Conservation (phyloP, 345 rosid species). For the Brassica incana region DNA sequence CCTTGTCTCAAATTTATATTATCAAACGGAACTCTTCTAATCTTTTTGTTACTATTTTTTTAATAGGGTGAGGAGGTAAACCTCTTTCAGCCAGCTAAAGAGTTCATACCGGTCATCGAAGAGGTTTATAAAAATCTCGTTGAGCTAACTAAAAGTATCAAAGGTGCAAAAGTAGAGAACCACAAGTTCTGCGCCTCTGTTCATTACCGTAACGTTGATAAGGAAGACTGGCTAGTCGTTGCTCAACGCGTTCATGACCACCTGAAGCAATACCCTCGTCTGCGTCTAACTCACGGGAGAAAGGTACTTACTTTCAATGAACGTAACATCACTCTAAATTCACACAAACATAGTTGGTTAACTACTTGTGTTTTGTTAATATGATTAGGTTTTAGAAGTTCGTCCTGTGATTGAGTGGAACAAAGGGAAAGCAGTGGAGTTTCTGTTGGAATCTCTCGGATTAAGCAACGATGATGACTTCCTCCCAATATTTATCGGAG, state of each 20-base stretch:
- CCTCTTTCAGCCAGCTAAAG: constrained; percentile 96
- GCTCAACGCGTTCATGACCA: constrained; percentile 87
- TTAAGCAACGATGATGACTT: constrained; percentile 61
- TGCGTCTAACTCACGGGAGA: constrained; percentile 88
- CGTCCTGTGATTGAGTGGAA: constrained; percentile 96
- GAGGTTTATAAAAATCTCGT: constrained; percentile 90
- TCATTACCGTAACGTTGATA: constrained; percentile 97
- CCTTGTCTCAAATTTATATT: neutral
- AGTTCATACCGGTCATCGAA: constrained; percentile 79
- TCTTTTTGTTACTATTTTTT: neutral
- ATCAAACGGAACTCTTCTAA: neutral
- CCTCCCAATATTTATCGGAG: constrained; percentile 87
- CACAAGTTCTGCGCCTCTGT: constrained; percentile 96
- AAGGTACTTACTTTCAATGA: constrained; percentile 76
- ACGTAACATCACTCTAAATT: constrained; percentile 34
- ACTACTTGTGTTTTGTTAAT: neutral
- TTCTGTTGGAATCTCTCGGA: constrained; percentile 87
- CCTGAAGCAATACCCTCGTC: constrained; percentile 72
- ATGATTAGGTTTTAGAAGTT: constrained; percentile 84
- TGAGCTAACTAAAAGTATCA: constrained; percentile 62
- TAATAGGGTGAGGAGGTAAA: constrained; percentile 74
- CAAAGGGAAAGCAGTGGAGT: constrained; percentile 94
- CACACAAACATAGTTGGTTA: neutral
- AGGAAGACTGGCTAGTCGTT: constrained; percentile 75
- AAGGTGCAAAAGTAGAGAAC: constrained; percentile 87